Evolutionary conservation across 2,329 filamentous ascomycete genomes (phyloP).

Genomic region (Harringtonia lauricola): DNA sequence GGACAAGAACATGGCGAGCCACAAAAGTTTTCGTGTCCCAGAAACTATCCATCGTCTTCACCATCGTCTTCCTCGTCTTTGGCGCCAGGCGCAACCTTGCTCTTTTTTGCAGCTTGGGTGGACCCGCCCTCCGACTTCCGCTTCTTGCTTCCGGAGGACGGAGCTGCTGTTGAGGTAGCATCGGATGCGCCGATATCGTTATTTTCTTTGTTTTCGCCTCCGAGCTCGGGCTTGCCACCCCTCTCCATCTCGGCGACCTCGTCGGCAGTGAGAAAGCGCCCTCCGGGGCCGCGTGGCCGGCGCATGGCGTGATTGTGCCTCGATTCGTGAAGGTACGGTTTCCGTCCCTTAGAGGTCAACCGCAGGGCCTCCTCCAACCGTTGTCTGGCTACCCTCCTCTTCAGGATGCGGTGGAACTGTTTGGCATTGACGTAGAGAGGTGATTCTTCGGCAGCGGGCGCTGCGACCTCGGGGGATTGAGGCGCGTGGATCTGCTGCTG

Average conservation of each 20-base stretch:
- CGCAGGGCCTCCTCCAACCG: conserved; percentile 86
- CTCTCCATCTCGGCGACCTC: conserved; percentile 87
- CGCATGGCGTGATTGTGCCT: conserved; percentile 98
- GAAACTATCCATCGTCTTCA: conserved; percentile 12
- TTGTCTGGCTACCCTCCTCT: conserved; percentile 85
- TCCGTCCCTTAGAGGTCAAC: conserved; percentile 87
- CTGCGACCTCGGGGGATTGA: conserved; percentile 70
- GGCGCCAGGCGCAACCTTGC: conserved; percentile 29
- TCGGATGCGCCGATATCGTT: conserved; percentile 16
- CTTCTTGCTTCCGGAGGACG: conserved; percentile 34
- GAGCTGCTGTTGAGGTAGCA: conserved; percentile 10
- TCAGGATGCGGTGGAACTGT: conserved; percentile 94
- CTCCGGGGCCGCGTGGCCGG: conserved; percentile 82
- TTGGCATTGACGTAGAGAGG: conserved; percentile 97
- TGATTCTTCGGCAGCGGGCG: conserved; percentile 70
- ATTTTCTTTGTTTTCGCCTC: conserved; percentile 26
- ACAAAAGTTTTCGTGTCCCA: background rate
- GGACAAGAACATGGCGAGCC: background rate
- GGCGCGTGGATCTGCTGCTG: conserved; percentile 56
- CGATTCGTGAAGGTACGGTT: conserved; percentile 95
- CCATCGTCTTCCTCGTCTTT: conserved; percentile 28
- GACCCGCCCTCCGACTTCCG: conserved; percentile 46
- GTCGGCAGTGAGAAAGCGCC: conserved; percentile 90
- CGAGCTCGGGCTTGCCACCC: conserved; percentile 35
- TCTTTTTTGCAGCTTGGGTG: conserved; percentile 40